Evolutionary conservation across 2,329 filamentous ascomycete genomes (phyloP), one percentile per base, ranked within the genome.

Genomic region (Venturia asperata): DNA sequence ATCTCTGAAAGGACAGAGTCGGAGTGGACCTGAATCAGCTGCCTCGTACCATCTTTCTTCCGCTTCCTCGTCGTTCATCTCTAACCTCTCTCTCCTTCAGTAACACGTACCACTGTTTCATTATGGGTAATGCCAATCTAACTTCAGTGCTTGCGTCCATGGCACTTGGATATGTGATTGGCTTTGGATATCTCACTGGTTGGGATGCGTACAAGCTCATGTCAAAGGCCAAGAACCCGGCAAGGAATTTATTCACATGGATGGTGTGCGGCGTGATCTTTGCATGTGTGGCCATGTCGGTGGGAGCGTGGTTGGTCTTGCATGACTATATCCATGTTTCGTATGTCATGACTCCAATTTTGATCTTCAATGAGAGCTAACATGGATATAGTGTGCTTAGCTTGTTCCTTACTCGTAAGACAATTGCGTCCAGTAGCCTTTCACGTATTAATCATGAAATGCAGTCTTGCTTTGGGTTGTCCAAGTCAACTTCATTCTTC

Each of bases 381-480:
- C 17, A n/a, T 37, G 19, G 15, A 19, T 30, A 11, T 27, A 58
- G 52, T 21, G 30, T 58, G 17, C 15, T 13, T 2, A 58, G 52
- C 52, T 37, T 58, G 52, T 58, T 58, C 30, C 52, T 58, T 58
- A 58, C 52, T n/a, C 52, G 52, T 58, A 58, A 58, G 52, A 19
- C 30, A 37, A n/a, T 2, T n/a, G 15, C 3, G 3, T 3, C 1
- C 21, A 13, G 21, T 34, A 15, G 5, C 19, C n/a, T 58, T n/a
- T 3, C 5, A 5, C 37, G 15, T 37, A n/a, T 27, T 58, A 37
- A 58, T 27, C 30, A n/a, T n/a, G 30, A 37, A 17, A 19, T 15
- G 13, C 52, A 58, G 52, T 58, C 30, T 21, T 58, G 30, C 30
- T 58, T 10, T 58, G 52, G 52, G 52, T 58, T 9, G 27, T 58